These are phyloP conservation scores for Chaetoceros tenuissimus DNA, from an alignment of 108 stramenopile genomes.

Conservation along the genomic window DNA sequence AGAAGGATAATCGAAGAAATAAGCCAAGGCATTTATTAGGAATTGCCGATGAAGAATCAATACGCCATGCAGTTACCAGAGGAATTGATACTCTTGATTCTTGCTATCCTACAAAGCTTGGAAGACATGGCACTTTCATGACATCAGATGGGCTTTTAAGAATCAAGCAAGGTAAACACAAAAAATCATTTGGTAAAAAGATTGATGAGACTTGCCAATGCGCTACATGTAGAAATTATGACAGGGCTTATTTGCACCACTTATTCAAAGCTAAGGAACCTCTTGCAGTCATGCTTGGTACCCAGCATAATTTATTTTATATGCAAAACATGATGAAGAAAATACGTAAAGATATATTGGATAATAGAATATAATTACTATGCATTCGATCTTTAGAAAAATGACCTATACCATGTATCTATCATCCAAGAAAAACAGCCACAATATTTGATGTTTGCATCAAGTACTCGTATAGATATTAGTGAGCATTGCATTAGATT, in stretches of 20 bases:
- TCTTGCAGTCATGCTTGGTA: slow-evolving; percentile 57
- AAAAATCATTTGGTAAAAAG: slow-evolving; percentile 50
- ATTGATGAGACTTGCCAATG: slow-evolving; percentile 74
- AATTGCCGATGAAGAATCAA: slow-evolving; percentile 85
- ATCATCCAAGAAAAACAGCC: too few species aligned
- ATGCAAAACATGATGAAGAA: slow-evolving; percentile 87
- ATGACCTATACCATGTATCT: too few species aligned
- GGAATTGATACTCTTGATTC: slow-evolving; percentile 91
- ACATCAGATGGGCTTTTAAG: slow-evolving; percentile 45
- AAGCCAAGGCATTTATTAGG: slow-evolving; percentile 91
- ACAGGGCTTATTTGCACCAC: slow-evolving; percentile 87
- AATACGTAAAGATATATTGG: slow-evolving; percentile 75
- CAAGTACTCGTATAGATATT: too few species aligned
- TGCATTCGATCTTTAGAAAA: too few species aligned
- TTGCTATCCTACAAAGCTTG: slow-evolving; percentile 85
- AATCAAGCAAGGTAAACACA: slow-evolving; percentile 53
- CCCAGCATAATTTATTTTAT: slow-evolving; percentile 86
- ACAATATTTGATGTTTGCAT: too few species aligned
- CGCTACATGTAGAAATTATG: slow-evolving; percentile 76
- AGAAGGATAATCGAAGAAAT: slow-evolving; percentile 33
- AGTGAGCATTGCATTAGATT: too few species aligned
- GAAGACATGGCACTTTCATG: slow-evolving; percentile 77
- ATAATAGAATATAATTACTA: slow-evolving; percentile 54
- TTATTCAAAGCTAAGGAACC: slow-evolving; percentile 90
- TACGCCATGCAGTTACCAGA: slow-evolving; percentile 52